phyloP scores from a whole-genome alignment of 768 basidiomycete species.

The Dictyophora rubrovolvata region DNA sequence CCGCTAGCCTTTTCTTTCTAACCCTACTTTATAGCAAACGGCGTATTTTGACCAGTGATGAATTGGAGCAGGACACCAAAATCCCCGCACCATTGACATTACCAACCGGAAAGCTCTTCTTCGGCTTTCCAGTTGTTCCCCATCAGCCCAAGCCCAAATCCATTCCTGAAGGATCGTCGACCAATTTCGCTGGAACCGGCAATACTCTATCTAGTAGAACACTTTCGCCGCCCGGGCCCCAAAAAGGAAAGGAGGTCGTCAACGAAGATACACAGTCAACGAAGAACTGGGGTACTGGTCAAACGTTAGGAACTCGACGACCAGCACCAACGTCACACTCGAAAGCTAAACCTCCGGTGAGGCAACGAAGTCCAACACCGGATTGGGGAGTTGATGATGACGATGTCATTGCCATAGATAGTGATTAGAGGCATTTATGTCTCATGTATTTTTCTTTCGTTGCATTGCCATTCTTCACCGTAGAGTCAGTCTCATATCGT shows the following conservation, averaged over 20 bases:
- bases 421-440: conserved; percentile 38
- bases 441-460: too few species aligned
- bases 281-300: conserved; percentile 26
- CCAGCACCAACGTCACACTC: conserved; percentile 18
- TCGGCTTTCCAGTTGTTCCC: conserved; percentile 78
- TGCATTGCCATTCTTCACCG: too few species aligned
- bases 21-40: conserved; percentile 48
- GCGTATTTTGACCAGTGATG: conserved; percentile 73
- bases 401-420: conserved; percentile 70
- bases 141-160: conserved; percentile 34
- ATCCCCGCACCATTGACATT: conserved; percentile 86
- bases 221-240: conserved; percentile 21
- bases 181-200: conserved; percentile 57
- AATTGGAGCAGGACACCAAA: conserved; percentile 60
- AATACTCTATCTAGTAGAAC: conserved; percentile 53
- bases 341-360: conserved; percentile 26
- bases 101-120: conserved; percentile 92
- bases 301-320: conserved; percentile 34
- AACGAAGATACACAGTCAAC: conserved; percentile 27
- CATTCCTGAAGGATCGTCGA: conserved; percentile 26
- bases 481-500: too few species aligned
- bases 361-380: conserved; percentile 55
- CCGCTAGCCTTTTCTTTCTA: conserved; percentile 10
- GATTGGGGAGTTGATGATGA: conserved; percentile 82
- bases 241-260: conserved; percentile 47